phyloP scores from a whole-genome alignment of 495 filamentous ascomycete species.

The Daldinia vernicosa region DNA sequence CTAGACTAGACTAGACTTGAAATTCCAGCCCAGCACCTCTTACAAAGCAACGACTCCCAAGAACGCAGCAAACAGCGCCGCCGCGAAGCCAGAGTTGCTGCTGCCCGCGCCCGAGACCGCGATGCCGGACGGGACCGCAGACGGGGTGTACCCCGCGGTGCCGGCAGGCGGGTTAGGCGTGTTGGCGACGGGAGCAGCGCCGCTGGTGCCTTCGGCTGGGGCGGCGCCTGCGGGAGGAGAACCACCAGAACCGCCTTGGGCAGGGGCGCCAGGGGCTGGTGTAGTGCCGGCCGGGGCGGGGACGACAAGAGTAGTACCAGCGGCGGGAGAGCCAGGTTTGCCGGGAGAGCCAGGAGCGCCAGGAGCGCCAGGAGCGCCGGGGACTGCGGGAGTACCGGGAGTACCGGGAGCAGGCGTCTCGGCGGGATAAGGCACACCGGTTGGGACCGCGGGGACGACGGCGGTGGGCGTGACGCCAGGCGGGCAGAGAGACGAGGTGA shows the following conservation, averaged over 20 bases:
- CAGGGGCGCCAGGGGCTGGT: background rate
- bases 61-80: constrained; percentile 18
- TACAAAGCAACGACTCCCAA: constrained; percentile 23
- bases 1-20: background rate
- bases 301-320: background rate
- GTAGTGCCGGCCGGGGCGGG: constrained; percentile 8
- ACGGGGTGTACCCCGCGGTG: background rate
- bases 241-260: background rate
- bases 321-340: background rate
- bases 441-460: constrained; percentile 16
- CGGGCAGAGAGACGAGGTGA: constrained; percentile 30
- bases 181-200: background rate
- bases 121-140: background rate
- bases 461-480: constrained; percentile 34
- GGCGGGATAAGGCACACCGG: background rate
- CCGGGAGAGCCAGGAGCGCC: no score
- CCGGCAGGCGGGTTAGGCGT: background rate
- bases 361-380: background rate
- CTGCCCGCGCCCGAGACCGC: constrained; percentile 21
- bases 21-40: background rate
- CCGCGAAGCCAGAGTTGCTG: background rate
- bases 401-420: background rate
- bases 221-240: constrained; percentile 2
- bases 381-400: background rate
- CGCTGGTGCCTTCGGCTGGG: constrained; percentile 7